Evolutionary conservation across 768 basidiomycete genomes (phyloP).

Genomic region (Chalciporus pseudorubinellus): DNA sequence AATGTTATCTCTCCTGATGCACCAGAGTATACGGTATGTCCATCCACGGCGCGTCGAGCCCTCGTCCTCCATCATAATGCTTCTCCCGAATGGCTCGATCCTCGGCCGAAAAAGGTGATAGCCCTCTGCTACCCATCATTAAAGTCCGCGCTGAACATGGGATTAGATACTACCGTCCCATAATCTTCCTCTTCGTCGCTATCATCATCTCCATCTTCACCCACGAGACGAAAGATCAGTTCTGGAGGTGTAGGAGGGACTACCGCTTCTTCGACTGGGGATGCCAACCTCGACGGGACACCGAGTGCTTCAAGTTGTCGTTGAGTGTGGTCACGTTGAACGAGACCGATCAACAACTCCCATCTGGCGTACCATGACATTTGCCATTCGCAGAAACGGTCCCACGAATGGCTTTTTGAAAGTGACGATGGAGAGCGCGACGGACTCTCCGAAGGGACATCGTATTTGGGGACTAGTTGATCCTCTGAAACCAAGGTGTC

Average conservation of each 20-base stretch:
- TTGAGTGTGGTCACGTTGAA: slow-evolving; percentile 29
- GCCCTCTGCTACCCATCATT: slow-evolving; percentile 29
- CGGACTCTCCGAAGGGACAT: not conserved
- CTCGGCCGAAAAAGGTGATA: slow-evolving; percentile 23
- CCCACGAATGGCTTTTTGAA: slow-evolving; percentile 11
- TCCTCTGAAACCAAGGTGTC: slow-evolving; percentile 55
- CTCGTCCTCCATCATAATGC: not conserved
- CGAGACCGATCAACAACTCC: slow-evolving; percentile 49
- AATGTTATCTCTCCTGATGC: too few relatives aligned
- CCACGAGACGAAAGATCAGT: slow-evolving; percentile 21
- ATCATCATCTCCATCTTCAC: slow-evolving; percentile 19
- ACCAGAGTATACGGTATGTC: slow-evolving; percentile 19
- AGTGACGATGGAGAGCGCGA: slow-evolving; percentile 8
- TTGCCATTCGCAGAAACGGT: slow-evolving; percentile 35
- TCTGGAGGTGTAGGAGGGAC: not conserved
- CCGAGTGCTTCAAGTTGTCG: slow-evolving; percentile 1
- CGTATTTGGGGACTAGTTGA: slow-evolving; percentile 7
- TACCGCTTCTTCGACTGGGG: not conserved
- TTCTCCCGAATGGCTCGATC: not conserved
- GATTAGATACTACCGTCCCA: slow-evolving; percentile 17
- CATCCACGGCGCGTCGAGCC: not conserved
- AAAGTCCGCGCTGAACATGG: slow-evolving; percentile 18
- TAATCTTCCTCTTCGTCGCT: slow-evolving; percentile 31
- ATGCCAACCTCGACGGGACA: not conserved
- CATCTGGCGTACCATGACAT: slow-evolving; percentile 54